Percentiles rank a stretch among this genome's conserved stretches.
phyloP scores from a whole-genome alignment of 1,139 yeast species.

The Magnusiomyces starmeri region DNA sequence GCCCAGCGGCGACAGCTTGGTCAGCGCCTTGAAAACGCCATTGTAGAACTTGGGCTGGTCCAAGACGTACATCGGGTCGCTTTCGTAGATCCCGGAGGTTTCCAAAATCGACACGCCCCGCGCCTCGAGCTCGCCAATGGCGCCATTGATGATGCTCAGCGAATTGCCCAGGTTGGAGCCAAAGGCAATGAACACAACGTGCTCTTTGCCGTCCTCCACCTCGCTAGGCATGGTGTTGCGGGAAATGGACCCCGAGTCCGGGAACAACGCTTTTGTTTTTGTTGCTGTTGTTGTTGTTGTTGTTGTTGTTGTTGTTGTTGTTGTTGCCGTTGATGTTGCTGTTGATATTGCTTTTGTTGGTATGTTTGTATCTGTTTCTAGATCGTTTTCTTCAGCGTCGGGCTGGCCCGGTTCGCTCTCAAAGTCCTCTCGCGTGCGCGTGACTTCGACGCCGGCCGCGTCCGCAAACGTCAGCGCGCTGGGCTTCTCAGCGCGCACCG shows the following conservation, averaged over 20 bases:
- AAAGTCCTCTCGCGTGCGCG: conserved; percentile 34
- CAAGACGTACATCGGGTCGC: conserved; percentile 84
- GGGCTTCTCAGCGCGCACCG: conserved; percentile 70
- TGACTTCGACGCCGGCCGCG: conserved; percentile 81
- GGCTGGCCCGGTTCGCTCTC: neutral
- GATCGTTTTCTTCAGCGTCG: neutral
- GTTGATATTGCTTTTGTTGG: too few species aligned
- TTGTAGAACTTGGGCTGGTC: conserved; percentile 81
- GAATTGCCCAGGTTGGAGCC: conserved; percentile 84
- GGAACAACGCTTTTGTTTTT: conserved; percentile 7
- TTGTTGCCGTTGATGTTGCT: too few species aligned
- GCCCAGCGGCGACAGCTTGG: conserved; percentile 53
- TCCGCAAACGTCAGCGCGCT: conserved; percentile 81
- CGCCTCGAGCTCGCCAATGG: conserved; percentile 45
- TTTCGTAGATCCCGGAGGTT: conserved; percentile 74
- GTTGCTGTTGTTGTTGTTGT: neutral
- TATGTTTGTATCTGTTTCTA: too few species aligned
- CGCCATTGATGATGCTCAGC: conserved; percentile 49
- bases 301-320: neutral
- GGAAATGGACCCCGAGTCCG: conserved; percentile 7
- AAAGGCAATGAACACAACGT: conserved; percentile 70
- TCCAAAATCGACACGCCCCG: conserved; percentile 44
- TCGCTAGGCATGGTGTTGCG: too few species aligned
- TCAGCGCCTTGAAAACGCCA: conserved; percentile 65
- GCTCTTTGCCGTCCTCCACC: conserved; percentile 27